Percentiles rank a stretch among this genome's conserved stretches.
Evolutionary conservation across 1,284 basidiomycete genomes (phyloP).

Genomic region (Naganishia albida): DNA sequence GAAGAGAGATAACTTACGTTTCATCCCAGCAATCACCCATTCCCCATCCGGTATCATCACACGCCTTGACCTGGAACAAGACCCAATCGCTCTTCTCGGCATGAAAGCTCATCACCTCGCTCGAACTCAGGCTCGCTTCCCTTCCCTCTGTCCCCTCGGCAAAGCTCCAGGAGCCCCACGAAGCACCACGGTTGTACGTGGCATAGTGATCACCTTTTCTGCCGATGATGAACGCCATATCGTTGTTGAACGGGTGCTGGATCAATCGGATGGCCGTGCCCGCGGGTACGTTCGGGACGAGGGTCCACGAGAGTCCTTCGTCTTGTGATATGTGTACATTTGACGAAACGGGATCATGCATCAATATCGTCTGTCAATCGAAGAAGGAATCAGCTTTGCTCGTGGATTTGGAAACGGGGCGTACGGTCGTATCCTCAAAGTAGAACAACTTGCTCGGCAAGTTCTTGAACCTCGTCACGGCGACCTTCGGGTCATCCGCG

Average conservation of each 20-base stretch:
- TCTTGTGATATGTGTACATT: constrained; percentile 78
- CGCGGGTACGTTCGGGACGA: constrained; percentile 64
- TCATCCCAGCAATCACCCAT: constrained; percentile 70
- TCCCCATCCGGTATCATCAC: constrained; percentile 58
- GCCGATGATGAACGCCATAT: constrained; percentile 81
- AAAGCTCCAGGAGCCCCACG: constrained; percentile 78
- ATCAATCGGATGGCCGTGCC: constrained; percentile 73
- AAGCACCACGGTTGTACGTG: constrained; percentile 78
- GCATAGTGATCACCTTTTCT: constrained; percentile 72
- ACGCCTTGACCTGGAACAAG: constrained; percentile 78
- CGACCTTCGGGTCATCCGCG: constrained; percentile 51
- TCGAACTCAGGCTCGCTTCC: constrained; percentile 61
- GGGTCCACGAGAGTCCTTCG: constrained; percentile 82
- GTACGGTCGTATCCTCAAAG: constrained; percentile 86
- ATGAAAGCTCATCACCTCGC: constrained; percentile 76
- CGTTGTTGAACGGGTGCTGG: constrained; percentile 81
- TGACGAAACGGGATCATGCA: constrained; percentile 72
- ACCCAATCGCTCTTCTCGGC: constrained; percentile 70
- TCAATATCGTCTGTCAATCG: constrained; percentile 73
- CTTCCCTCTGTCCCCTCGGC: constrained; percentile 62
- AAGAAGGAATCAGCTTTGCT: constrained; percentile 9
- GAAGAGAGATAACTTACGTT: too few species aligned
- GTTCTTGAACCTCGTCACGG: constrained; percentile 60
- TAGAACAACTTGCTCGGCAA: constrained; percentile 83
- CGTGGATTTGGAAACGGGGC: constrained; percentile 22